phyloP scores from a whole-genome alignment of 441 rosid genomes.

The Populus trichocarpa region DNA sequence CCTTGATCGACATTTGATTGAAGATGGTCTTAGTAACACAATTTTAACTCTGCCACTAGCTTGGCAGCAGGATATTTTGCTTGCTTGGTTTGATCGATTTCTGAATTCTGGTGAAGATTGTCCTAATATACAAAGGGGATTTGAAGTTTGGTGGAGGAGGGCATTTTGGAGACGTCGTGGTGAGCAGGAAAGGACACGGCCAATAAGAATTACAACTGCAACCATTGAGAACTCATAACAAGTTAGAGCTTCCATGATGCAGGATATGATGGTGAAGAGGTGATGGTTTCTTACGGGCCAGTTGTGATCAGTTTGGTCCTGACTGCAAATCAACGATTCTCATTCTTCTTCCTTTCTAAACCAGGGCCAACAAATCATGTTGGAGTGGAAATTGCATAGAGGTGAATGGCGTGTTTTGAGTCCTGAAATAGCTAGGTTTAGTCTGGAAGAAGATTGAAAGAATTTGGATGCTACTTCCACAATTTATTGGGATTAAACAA shows the following conservation, averaged over 20 bases:
- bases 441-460: slow-evolving; percentile 30
- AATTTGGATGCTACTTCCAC: slow-evolving; percentile 11
- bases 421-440: slow-evolving; percentile 28
- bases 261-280: slow-evolving; percentile 6
- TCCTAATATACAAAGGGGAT: slow-evolving; percentile 92
- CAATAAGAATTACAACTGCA: slow-evolving; percentile 49
- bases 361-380: slow-evolving; percentile 14
- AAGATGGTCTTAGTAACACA: slow-evolving; percentile 91
- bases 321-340: slow-evolving; percentile 10
- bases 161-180: slow-evolving; percentile 75
- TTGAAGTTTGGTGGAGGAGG: slow-evolving; percentile 97
- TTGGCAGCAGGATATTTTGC: slow-evolving; percentile 84
- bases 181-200: slow-evolving; percentile 50
- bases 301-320: slow-evolving; percentile 15
- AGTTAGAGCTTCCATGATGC: slow-evolving; percentile 3
- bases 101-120: slow-evolving; percentile 87
- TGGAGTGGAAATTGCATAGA: slow-evolving; percentile 12
- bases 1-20: slow-evolving; percentile 76
- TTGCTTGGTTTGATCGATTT: slow-evolving; percentile 90
- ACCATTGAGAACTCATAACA: slow-evolving; percentile 48
- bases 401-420: slow-evolving; percentile 15
- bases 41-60: slow-evolving; percentile 85
- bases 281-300: slow-evolving; percentile 17
- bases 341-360: slow-evolving; percentile 31
- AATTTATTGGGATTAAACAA: slow-evolving; percentile 12